Percentiles rank a stretch among this genome's conserved stretches.
Conservation (phyloP, 805 yeast genomes). For the Candida fluviatilis region DNA sequence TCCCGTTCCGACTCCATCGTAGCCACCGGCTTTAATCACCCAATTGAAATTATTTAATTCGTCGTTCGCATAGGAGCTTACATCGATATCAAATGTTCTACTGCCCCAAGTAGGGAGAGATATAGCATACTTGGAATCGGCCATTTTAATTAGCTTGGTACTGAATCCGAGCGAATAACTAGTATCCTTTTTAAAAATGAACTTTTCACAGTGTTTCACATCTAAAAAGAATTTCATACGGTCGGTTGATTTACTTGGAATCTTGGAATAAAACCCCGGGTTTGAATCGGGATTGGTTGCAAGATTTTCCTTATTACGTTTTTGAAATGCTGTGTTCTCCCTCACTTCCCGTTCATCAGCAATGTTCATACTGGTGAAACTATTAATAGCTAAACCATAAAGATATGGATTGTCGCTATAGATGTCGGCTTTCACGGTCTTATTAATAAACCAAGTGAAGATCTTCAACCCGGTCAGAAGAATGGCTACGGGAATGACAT, state of each 20-base stretch:
- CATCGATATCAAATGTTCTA: conserved; percentile 44
- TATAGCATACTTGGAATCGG: conserved; percentile 47
- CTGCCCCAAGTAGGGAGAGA: conserved; percentile 44
- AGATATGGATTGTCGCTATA: conserved; percentile 58
- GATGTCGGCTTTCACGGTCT: conserved; percentile 61
- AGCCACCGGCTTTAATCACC: conserved; percentile 37
- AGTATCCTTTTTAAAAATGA: conserved; percentile 33
- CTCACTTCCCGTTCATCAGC: neutral
- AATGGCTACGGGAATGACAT: conserved; percentile 51
- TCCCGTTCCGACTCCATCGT: conserved; percentile 29
- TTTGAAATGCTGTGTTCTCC: conserved; percentile 2
- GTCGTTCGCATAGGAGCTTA: conserved; percentile 40
- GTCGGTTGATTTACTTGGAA: conserved; percentile 30
- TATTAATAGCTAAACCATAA: conserved; percentile 57
- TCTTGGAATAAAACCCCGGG: too few species aligned
- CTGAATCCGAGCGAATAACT: conserved; percentile 50
- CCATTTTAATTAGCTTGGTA: conserved; percentile 49
- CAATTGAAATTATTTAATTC: conserved; percentile 43
- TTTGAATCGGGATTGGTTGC: too few species aligned
- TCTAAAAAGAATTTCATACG: conserved; percentile 46
- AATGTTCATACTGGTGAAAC: conserved; percentile 44
- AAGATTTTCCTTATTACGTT: conserved; percentile 3
- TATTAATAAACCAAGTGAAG: conserved; percentile 56
- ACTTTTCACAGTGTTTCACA: conserved; percentile 31
- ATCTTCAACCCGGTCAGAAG: conserved; percentile 48